phyloP scores from a whole-genome alignment of 306 rosid genomes.

The Malus fusca region DNA sequence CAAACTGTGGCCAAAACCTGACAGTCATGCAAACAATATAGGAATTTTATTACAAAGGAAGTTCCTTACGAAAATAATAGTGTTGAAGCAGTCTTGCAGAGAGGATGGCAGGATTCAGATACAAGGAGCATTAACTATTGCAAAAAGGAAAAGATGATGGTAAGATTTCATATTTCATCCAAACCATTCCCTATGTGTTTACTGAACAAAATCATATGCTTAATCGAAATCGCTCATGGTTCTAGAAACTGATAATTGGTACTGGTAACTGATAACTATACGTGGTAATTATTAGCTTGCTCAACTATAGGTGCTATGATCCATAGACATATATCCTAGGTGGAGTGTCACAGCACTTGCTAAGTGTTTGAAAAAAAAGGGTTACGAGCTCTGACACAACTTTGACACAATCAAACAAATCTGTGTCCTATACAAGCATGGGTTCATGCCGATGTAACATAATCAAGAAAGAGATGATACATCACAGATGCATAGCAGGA shows the following conservation, averaged over 20 bases:
- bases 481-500: background rate
- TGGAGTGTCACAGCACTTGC: background rate
- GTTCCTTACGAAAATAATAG: background rate
- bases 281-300: background rate
- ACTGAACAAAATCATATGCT: background rate
- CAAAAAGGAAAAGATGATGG: background rate
- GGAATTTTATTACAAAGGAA: background rate
- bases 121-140: background rate
- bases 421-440: background rate
- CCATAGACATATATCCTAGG: background rate
- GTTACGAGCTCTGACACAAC: background rate
- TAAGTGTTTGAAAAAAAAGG: background rate
- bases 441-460: background rate
- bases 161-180: background rate
- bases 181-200: background rate
- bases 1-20: slow-evolving; percentile 95
- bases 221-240: background rate
- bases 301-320: background rate
- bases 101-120: background rate
- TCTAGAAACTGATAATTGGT: background rate
- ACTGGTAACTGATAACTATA: too few relatives aligned
- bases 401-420: background rate
- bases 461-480: background rate
- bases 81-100: background rate
- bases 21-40: background rate